A percentile compares a stretch with the other conserved stretches of the same genome.
These are phyloP conservation scores for Leishmania aethiopica DNA, from an alignment of 208 protist genomes.

Conservation along the genomic window DNA sequence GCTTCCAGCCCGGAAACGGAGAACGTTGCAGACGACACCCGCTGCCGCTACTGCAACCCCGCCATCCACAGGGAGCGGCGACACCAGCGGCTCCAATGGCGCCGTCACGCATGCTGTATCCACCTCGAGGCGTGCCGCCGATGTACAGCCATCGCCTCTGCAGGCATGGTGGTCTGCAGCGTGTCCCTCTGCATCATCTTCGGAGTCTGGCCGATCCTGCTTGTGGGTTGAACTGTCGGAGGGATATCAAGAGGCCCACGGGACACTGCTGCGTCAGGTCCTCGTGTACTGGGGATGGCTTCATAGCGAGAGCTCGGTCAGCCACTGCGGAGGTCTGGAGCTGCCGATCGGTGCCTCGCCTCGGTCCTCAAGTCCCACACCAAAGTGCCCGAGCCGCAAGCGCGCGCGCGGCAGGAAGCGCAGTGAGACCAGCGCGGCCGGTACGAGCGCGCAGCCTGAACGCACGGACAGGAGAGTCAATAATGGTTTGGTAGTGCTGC, in stretches of 20 bases:
- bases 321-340: background rate
- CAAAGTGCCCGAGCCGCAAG: constrained; percentile 1
- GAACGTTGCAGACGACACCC: background rate
- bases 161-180: constrained; percentile 13
- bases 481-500: constrained; percentile 38
- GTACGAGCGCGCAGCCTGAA: background rate
- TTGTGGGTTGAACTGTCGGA: constrained; percentile 28
- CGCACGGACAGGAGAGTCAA: background rate
- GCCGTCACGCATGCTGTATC: background rate
- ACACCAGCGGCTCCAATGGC: background rate
- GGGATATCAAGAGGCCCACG: constrained; percentile 21
- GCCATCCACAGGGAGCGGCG: background rate
- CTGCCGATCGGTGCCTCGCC: background rate
- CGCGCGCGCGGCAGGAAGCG: background rate
- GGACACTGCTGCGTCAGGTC: constrained; percentile 23
- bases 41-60: background rate
- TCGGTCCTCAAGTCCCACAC: constrained; percentile 12
- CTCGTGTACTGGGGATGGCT: constrained; percentile 29
- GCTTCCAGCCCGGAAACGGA: background rate
- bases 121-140: background rate
- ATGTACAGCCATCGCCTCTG: background rate
- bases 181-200: background rate
- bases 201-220: background rate
- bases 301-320: constrained; percentile 3
- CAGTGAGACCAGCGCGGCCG: background rate